Conservation (phyloP, 2,329 filamentous ascomycete genomes). For the Coniella lustricola region DNA sequence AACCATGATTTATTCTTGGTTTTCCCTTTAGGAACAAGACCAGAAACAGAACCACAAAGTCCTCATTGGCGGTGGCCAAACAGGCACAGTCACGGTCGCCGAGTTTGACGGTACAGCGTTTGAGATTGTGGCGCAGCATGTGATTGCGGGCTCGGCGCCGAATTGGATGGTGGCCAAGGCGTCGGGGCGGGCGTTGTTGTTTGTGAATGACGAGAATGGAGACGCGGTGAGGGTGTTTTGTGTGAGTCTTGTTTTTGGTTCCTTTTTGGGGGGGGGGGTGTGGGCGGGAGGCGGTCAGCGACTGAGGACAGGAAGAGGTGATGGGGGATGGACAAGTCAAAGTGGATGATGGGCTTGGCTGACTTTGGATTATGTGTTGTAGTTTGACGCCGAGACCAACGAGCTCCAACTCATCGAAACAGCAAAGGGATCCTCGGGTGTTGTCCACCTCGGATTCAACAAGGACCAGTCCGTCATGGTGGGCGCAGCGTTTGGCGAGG, state of each 20-base stretch:
- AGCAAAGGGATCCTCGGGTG: constrained; percentile 32
- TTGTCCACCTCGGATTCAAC: constrained; percentile 43
- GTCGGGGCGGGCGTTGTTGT: constrained; percentile 35
- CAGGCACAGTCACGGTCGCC: constrained; percentile 33
- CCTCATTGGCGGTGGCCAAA: constrained; percentile 31
- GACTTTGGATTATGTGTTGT: not conserved
- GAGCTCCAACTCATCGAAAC: constrained; percentile 24
- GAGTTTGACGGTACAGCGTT: constrained; percentile 36
- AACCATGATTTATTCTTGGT: no score
- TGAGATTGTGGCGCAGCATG: constrained; percentile 29
- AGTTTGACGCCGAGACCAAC: constrained; percentile 28
- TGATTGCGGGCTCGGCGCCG: constrained; percentile 25
- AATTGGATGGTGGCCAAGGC: constrained; percentile 40
- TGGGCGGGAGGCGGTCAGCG: no score
- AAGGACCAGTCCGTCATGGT: constrained; percentile 37
- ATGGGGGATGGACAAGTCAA: not conserved
- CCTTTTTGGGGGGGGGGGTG: no score
- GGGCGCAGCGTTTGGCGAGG: constrained; percentile 9
- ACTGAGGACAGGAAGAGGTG: no score
- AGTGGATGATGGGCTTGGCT: not conserved
- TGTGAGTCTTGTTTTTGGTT: constrained; percentile 7
- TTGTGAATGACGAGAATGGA: constrained; percentile 42
- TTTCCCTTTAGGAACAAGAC: no score
- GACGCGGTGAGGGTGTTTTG: constrained; percentile 32
- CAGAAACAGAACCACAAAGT: constrained; percentile 23